These are phyloP conservation scores for Pseudonitzschia multistriata DNA, from an alignment of 108 stramenopile species.

Conservation along the genomic window DNA sequence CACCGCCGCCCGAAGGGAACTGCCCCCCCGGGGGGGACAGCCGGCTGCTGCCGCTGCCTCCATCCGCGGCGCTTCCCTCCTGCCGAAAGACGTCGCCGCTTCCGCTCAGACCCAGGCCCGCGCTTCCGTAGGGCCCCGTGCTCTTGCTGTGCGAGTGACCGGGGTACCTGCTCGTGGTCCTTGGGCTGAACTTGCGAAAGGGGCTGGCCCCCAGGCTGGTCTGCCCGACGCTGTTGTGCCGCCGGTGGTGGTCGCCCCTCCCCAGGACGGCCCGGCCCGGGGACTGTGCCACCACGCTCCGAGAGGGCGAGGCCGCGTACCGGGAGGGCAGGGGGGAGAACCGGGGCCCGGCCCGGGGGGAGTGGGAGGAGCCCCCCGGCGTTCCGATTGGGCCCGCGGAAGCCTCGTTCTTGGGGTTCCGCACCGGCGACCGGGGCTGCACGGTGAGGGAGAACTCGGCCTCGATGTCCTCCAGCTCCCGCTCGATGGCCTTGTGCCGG, in stretches of 20 bases:
- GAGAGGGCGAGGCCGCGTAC: neutral
- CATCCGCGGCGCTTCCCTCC: neutral
- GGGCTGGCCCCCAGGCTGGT: slow-evolving; percentile 15
- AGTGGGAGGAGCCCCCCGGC: neutral
- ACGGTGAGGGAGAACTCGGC: slow-evolving; percentile 13
- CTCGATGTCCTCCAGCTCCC: slow-evolving; percentile 33
- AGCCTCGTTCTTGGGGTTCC: neutral
- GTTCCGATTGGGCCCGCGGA: slow-evolving; percentile 2
- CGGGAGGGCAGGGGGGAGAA: slow-evolving; percentile 9
- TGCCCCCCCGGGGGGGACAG: neutral
- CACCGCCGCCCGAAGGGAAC: too few species aligned
- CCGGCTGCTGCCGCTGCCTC: neutral
- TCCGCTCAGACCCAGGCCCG: neutral
- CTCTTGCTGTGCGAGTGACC: neutral
- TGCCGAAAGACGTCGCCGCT: neutral
- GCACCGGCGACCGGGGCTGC: slow-evolving; percentile 2
- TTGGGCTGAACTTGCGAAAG: neutral
- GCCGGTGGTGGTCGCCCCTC: slow-evolving; percentile 1
- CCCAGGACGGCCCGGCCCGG: neutral
- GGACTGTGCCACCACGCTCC: neutral
- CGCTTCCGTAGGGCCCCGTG: neutral
- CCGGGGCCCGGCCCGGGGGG: neutral
- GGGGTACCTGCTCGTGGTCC: neutral
- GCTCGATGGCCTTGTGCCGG: slow-evolving; percentile 35
- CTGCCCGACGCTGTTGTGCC: slow-evolving; percentile 11